phyloP scores from a whole-genome alignment of 306 rosid genomes.

The Abrus pulchellus region DNA sequence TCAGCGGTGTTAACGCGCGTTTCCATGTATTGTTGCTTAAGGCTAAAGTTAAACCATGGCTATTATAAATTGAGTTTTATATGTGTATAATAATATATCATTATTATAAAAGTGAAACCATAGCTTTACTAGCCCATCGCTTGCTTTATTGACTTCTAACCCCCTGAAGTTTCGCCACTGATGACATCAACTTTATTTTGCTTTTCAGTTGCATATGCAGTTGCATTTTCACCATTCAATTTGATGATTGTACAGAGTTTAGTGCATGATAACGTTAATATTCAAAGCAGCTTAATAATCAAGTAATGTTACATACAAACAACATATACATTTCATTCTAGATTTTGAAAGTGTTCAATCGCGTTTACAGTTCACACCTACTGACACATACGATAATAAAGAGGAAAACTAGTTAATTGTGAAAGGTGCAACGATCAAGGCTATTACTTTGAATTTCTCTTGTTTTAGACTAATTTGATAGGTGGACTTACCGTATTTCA shows the following conservation, averaged over 20 bases:
- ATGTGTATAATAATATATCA: neutral
- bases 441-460: too few relatives aligned
- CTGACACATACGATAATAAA: constrained; percentile 22
- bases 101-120: constrained; percentile 45
- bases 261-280: neutral
- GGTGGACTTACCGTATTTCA: constrained; percentile 29
- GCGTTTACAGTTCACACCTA: constrained; percentile 23
- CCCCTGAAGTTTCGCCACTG: constrained; percentile 41
- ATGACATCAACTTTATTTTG: constrained; percentile 20
- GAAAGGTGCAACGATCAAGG: neutral
- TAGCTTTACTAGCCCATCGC: constrained; percentile 33
- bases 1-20: constrained; percentile 57
- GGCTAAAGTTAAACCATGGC: constrained; percentile 30
- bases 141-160: constrained; percentile 17
- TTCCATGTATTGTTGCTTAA: constrained; percentile 42
- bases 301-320: neutral
- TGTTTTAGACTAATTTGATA: constrained; percentile 10
- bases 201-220: constrained; percentile 2
- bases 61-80: constrained; percentile 6
- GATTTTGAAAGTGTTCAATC: neutral
- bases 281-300: neutral
- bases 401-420: constrained; percentile 1
- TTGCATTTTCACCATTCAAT: constrained; percentile 17
- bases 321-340: too few relatives aligned
- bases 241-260: neutral